Base-by-base conservation (phyloP, 2,329 filamentous ascomycete genomes). In the Raffaelea arxii region DNA sequence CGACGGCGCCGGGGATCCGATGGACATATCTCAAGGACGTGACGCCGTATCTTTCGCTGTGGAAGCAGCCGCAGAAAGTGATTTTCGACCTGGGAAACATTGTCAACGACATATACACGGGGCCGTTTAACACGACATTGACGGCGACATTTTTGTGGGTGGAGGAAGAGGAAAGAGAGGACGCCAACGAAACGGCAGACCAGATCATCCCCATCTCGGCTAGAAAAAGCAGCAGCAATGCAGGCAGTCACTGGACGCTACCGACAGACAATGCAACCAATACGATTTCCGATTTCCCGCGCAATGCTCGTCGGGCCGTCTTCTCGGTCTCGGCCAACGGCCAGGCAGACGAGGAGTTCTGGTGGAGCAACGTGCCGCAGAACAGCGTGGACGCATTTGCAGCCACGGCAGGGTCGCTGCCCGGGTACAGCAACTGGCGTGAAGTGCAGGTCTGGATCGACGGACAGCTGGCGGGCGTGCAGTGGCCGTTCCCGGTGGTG, bases 21-120 rank as follows among this genome's bases (percentile, higher is more conserved):
- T 91, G 84, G 84, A 80, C 75, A 1, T 88, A 86, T 58, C 67
- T 81, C 46, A 92, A 91, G 62, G 86, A 94, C 59, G 80, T 89
- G 77, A 85, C 82, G 2, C 71, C 75, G 45, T 90, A 81, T 58
- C 65, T 82, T 16, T 70, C 76, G 4, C 66, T 92, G 12, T 89
- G 86, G 77, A 78, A 75, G 51, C 55, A 71, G 41, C 72, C 76
- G 1, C 85, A 90, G 58, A 89, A 76, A 53, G 57, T 92, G 47
- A 87, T 91, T 39, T 90, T 94, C 55, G 86, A 92, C 56, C 71
- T 91, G 2, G 84, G 77, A 49, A 92, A 89, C 56, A 62, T 87
- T 10, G 70, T 92, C 42, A 74, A 84, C 54, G 70, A 76, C 51
- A 76, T 70, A 4, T 90, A 91, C 57, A 92, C 84, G 0, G 86